These are phyloP conservation scores for Phlebiopsis gigantea DNA, from an alignment of 768 basidiomycete genomes.

Conservation along the genomic window DNA sequence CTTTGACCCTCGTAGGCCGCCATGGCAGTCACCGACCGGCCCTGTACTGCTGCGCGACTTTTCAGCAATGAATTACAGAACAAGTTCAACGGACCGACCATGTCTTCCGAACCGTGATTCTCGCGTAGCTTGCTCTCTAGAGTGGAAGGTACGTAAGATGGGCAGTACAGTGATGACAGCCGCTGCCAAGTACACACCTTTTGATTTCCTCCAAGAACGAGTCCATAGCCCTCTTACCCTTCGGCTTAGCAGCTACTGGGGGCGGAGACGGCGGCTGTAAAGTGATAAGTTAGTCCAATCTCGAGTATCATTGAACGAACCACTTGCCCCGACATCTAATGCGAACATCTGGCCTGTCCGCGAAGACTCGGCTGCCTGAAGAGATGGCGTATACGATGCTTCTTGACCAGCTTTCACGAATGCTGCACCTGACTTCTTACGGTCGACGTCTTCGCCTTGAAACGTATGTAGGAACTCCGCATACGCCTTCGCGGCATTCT, in stretches of 20 bases:
- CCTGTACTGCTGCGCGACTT: conserved; percentile 38
- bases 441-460: conserved; percentile 59
- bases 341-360: conserved; percentile 26
- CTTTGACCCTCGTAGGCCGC: conserved; percentile 92
- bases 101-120: conserved; percentile 79
- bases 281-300: background rate
- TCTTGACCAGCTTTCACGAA: conserved; percentile 56
- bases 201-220: conserved; percentile 95
- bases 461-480: conserved; percentile 84
- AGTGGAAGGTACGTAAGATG: background rate
- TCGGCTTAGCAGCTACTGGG: conserved; percentile 56
- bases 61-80: background rate
- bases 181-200: conserved; percentile 40
- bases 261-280: conserved; percentile 57
- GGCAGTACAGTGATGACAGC: background rate
- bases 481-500: conserved; percentile 70
- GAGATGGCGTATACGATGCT: conserved; percentile 42
- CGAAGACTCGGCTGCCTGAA: conserved; percentile 25
- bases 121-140: conserved; percentile 86
- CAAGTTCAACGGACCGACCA: conserved; percentile 33
- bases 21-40: conserved; percentile 83
- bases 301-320: background rate
- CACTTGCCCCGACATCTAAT: conserved; percentile 28
- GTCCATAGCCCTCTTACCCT: conserved; percentile 96
- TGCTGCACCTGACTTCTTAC: conserved; percentile 44